phyloP scores from a whole-genome alignment of 805 yeast genomes.

The Tetrapisispora pingtungensis region DNA sequence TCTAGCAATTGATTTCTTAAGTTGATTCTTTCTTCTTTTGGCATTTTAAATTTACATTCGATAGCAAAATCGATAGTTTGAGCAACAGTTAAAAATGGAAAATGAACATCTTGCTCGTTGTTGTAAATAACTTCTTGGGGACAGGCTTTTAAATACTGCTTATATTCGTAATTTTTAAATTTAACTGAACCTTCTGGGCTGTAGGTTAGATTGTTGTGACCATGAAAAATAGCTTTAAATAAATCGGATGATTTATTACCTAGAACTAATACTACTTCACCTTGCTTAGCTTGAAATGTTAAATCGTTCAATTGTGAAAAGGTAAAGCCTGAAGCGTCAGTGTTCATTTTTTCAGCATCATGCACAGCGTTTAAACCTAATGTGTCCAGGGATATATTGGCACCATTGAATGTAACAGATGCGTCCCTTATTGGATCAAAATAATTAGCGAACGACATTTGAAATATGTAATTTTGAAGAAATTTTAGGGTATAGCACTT shows the following conservation, averaged over 20 bases:
- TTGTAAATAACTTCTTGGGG: constrained; percentile 29
- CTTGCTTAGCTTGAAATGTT: constrained; percentile 17
- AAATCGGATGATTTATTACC: constrained; percentile 21
- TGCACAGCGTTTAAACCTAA: neutral
- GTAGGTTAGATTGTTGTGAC: constrained; percentile 12
- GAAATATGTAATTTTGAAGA: neutral
- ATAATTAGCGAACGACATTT: constrained; percentile 19
- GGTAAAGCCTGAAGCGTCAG: neutral
- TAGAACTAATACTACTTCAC: constrained; percentile 22
- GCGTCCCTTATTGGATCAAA: constrained; percentile 20
- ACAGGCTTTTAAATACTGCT: constrained; percentile 13
- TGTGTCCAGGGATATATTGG: constrained; percentile 10
- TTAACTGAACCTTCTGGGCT: constrained; percentile 15
- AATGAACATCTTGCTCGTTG: constrained; percentile 49
- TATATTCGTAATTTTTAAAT: constrained; percentile 17
- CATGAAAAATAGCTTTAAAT: constrained; percentile 17
- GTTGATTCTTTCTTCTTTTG: constrained; percentile 19
- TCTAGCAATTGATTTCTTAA: constrained; percentile 21
- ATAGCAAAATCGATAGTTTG: constrained; percentile 49
- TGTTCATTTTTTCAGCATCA: neutral
- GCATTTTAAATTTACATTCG: constrained; percentile 31
- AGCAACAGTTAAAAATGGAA: constrained; percentile 45
- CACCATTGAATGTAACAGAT: constrained; percentile 18
- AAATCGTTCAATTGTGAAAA: constrained; percentile 7
- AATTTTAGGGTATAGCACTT: neutral